Conservation (phyloP, 192 early-diverging fungal species). For the Gamsiella multidivaricata region DNA sequence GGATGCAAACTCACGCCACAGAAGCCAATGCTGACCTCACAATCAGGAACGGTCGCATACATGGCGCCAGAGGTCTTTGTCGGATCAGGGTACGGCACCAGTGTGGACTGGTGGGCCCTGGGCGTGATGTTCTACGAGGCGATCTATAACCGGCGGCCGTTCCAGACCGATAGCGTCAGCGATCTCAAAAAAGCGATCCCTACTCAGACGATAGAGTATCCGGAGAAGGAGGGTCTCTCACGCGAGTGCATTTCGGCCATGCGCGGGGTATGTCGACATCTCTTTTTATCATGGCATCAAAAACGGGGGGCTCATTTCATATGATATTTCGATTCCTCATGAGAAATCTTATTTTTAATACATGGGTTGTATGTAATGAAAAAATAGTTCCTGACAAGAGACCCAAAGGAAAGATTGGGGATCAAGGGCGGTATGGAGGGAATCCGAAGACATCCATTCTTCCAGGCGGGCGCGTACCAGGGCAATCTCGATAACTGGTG, state of each 20-base stretch:
- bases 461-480: constrained; percentile 54
- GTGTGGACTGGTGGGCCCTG: constrained; percentile 96
- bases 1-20: constrained; percentile 75
- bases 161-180: constrained; percentile 70
- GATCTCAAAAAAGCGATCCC: constrained; percentile 74
- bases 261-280: constrained; percentile 59
- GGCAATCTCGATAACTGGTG: constrained; percentile 52
- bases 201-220: constrained; percentile 72
- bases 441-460: constrained; percentile 63
- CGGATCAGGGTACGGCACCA: constrained; percentile 77
- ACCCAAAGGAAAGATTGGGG: constrained; percentile 62
- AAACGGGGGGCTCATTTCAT: too few relatives aligned
- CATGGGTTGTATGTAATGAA: too few relatives aligned
- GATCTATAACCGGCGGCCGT: constrained; percentile 77
- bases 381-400: constrained; percentile 67
- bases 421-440: constrained; percentile 56
- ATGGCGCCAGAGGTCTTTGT: constrained; percentile 87
- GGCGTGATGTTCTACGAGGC: constrained; percentile 93
- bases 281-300: too few relatives aligned
- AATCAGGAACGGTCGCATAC: constrained; percentile 91
- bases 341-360: too few relatives aligned
- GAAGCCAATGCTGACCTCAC: constrained; percentile 75
- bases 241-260: constrained; percentile 78
- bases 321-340: too few relatives aligned
- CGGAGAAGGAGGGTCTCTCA: constrained; percentile 65